A percentile compares a stretch with the other conserved stretches of the same genome.
Conservation (phyloP, 208 protist genomes). For the Acanthamoeba lenticulata region DNA sequence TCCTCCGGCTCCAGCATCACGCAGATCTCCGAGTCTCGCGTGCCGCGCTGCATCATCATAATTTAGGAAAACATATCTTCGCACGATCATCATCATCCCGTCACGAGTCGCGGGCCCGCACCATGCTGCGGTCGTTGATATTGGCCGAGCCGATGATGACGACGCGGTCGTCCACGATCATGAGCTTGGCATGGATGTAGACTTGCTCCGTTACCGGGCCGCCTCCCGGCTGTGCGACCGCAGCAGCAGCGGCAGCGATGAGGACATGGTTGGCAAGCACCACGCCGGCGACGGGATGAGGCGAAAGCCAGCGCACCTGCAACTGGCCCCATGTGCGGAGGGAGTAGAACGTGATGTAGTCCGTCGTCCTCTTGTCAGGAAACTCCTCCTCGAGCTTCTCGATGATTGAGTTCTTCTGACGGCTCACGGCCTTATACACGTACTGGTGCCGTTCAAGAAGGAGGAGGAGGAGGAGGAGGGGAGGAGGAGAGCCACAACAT, state of each 20-base stretch:
- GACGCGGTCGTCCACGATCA: conserved; percentile 76
- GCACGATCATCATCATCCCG: neutral
- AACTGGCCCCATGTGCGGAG: conserved; percentile 69
- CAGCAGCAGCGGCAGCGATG: no score
- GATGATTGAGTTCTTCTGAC: neutral
- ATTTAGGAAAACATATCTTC: neutral
- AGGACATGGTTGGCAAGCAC: no score
- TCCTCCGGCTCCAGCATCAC: conserved; percentile 52
- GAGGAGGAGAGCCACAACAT: neutral
- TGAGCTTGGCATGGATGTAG: conserved; percentile 81
- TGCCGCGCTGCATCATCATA: conserved; percentile 5
- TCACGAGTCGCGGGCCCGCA: neutral
- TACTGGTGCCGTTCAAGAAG: neutral
- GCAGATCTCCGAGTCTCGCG: conserved; percentile 72
- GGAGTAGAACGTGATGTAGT: conserved; percentile 74
- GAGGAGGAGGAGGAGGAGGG: conserved; percentile 73
- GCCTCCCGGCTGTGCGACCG: neutral
- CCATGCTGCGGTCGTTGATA: conserved; percentile 79
- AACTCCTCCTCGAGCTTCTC: conserved; percentile 65
- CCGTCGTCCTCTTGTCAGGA: conserved; percentile 50
- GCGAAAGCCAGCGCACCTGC: no score
- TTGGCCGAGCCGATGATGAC: conserved; percentile 78
- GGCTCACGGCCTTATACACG: conserved; percentile 16
- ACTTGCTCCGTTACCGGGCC: conserved; percentile 72
- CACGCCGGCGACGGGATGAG: no score